phyloP scores from a whole-genome alignment of 2,329 filamentous ascomycete genomes.

The Dactylellina haptotyla region DNA sequence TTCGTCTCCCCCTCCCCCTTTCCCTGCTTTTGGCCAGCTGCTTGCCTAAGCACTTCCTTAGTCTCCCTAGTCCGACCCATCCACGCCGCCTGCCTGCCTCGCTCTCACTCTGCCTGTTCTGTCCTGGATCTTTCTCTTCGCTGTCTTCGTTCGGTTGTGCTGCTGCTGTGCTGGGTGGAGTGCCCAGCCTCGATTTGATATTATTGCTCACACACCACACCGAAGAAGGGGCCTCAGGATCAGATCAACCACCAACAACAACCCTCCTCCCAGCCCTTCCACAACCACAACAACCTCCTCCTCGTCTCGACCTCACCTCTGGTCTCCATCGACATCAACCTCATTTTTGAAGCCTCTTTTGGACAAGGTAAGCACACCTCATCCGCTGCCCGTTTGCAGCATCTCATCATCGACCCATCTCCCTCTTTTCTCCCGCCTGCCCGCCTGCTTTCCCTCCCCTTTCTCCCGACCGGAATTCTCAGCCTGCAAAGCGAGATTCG shows the following conservation, averaged over 20 bases:
- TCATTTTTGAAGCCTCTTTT: slow-evolving; percentile 7
- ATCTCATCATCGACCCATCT: neutral
- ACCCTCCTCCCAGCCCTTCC: slow-evolving; percentile 18
- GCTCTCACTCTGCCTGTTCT: no score
- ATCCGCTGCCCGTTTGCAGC: neutral
- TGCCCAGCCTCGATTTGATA: neutral
- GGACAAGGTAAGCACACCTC: slow-evolving; percentile 18
- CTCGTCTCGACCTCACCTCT: slow-evolving; percentile 41
- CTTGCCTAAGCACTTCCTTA: no score
- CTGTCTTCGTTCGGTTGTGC: no score
- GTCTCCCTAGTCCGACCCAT: no score
- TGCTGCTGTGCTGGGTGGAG: neutral
- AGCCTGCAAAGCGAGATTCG: slow-evolving; percentile 11
- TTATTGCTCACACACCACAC: neutral
- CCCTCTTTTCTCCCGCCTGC: neutral
- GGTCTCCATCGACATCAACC: slow-evolving; percentile 17
- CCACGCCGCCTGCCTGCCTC: no score
- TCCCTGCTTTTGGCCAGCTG: slow-evolving; percentile 19
- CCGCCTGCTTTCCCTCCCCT: slow-evolving; percentile 6
- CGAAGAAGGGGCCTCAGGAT: slow-evolving; percentile 6
- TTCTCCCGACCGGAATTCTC: slow-evolving; percentile 46
- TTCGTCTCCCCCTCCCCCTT: slow-evolving; percentile 31
- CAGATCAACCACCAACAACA: neutral
- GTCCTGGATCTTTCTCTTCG: no score
- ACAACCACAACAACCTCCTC: slow-evolving; percentile 19